These are phyloP conservation scores for Penicilliopsis zonata DNA, from an alignment of 495 filamentous ascomycete genomes.

Conservation along the genomic window DNA sequence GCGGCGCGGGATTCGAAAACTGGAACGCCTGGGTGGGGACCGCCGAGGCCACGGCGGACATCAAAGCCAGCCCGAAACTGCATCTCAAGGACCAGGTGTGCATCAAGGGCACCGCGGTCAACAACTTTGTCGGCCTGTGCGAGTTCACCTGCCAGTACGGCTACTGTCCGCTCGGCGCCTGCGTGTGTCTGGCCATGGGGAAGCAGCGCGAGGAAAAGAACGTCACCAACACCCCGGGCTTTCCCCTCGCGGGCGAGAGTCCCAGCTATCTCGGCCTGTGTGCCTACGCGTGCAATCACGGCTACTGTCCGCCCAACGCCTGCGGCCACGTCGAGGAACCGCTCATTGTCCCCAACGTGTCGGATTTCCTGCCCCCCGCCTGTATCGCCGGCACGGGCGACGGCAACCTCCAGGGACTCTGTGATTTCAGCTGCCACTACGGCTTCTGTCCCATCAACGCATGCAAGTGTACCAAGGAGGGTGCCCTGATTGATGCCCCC, in stretches of 20 bases:
- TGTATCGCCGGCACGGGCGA: constrained; percentile 4
- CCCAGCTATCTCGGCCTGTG: constrained; percentile 1
- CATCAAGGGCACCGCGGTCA: background rate
- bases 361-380: constrained; percentile 3
- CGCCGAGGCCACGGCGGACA: background rate
- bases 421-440: constrained; percentile 5
- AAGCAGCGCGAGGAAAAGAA: background rate
- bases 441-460: constrained; percentile 8
- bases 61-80: background rate
- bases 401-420: constrained; percentile 6
- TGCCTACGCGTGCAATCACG: background rate
- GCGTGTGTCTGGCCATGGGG: background rate
- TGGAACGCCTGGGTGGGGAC: constrained; percentile 29
- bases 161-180: constrained; percentile 1
- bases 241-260: background rate
- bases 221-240: background rate
- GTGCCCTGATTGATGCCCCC: constrained; percentile 1
- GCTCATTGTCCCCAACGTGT: constrained; percentile 3
- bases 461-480: constrained; percentile 5
- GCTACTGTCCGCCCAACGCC: constrained; percentile 1
- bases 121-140: background rate
- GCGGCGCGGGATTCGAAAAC: constrained; percentile 31
- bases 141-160: background rate
- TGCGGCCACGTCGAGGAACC: constrained; percentile 5
- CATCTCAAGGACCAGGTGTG: background rate